Base-by-base conservation (phyloP, 257 asterid genomes). In the Solanum neorickii region DNA sequence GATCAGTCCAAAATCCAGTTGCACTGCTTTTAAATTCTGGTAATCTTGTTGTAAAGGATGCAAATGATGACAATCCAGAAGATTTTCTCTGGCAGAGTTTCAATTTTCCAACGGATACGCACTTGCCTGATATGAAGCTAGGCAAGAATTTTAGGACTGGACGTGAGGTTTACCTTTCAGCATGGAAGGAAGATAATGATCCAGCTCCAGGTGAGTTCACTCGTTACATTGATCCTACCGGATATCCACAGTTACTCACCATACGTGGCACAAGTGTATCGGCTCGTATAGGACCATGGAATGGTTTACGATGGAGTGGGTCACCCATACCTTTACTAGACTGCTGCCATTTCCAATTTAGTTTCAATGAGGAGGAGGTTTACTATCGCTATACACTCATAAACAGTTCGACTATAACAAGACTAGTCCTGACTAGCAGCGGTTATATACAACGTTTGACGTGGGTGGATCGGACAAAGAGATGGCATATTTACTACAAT, bases 271-370 rank as follows among this genome's bases (percentile, higher is more conserved):
- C 74, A 65, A 33, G 13, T 83, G 74, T 49, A 16, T 8, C 21
- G 6, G 11, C 52, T 60, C 69, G 86, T 9, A 12, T 87, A 21
- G 96, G 95, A 15, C 93, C 93, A 0, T 94, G 95, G 94, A 94
- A 93, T 72, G 95, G 96, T 3, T 20, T 91, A 1, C 77, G 88
- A 9, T 91, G 85, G 39, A 82, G 86, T 18, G 86, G 86, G 18
- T 10, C 86, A 9, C 72, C 41, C 44, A 27, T 11, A 44, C 65
- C 69, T 14, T 18, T 44, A 44, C 46, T 56, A 82, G 68, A 47
- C 0, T 33, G 47, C 62, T 46, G 66, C 11, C 7, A 14, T 31
- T 47, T 47, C 31, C 23, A 82, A 47, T 12, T 82, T 31, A 7
- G 33, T 60, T 47, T 82, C 69, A 82, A 47, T 16, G 18, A 52